phyloP scores from a whole-genome alignment of 129 eudicot species.

The Escallonia herrerae region DNA sequence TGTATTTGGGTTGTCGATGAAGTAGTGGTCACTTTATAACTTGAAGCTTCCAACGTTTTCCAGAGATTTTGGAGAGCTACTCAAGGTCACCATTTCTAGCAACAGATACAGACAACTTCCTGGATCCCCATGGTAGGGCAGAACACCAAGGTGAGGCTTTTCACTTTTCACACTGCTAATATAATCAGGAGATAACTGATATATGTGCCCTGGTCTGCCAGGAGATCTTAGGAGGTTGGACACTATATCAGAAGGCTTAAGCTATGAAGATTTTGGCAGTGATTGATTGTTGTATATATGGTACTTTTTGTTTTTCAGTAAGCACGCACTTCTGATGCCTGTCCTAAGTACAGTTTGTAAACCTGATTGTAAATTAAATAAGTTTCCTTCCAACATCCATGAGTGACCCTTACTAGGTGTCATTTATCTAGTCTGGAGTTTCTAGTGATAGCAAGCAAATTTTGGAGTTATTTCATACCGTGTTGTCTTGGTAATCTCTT shows the following conservation, averaged over 20 bases:
- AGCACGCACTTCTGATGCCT: no score
- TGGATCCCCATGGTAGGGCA: slow-evolving; percentile 41
- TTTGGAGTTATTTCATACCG: no score
- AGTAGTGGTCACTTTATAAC: background rate
- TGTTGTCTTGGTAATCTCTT: no score
- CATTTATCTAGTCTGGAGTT: no score
- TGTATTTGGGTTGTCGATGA: background rate
- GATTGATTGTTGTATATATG: slow-evolving; percentile 34
- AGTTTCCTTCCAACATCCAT: no score
- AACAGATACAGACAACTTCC: slow-evolving; percentile 44
- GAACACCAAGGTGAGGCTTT: slow-evolving; percentile 44
- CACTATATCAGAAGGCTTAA: slow-evolving; percentile 56
- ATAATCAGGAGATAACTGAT: slow-evolving; percentile 16
- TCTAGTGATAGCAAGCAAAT: no score
- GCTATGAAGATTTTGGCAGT: slow-evolving; percentile 62
- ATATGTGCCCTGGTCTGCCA: slow-evolving; percentile 27
- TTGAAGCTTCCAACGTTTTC: background rate
- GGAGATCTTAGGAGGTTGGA: slow-evolving; percentile 46
- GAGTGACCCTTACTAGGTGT: no score
- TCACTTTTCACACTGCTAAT: background rate
- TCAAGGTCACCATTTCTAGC: slow-evolving; percentile 56
- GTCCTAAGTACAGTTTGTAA: background rate
- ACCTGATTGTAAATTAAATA: background rate
- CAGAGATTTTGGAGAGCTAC: slow-evolving; percentile 60
- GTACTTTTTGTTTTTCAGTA: slow-evolving; percentile 6